Percentiles rank a stretch among this genome's conserved stretches.
Conservation (phyloP, 2,329 filamentous ascomycete genomes). For the Saccharata proteae region DNA sequence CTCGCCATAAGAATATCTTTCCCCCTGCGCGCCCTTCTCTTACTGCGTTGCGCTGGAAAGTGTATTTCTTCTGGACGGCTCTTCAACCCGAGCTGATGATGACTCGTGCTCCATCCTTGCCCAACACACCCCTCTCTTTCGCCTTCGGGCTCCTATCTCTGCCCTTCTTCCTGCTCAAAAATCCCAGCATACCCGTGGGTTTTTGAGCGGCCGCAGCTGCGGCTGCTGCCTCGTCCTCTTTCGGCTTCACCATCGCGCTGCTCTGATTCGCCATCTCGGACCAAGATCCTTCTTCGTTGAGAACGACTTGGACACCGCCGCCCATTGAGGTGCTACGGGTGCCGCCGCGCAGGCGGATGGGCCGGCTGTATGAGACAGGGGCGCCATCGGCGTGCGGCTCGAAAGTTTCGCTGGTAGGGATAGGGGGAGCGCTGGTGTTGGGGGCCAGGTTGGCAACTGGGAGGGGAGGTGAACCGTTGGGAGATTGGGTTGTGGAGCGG, state of each 20-base stretch:
- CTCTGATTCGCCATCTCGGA: constrained; percentile 80
- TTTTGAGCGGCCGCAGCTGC: constrained; percentile 22
- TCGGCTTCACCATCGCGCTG: constrained; percentile 57
- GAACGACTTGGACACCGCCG: constrained; percentile 80
- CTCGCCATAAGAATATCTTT: too few species aligned
- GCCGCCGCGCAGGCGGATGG: constrained; percentile 42
- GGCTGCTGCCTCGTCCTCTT: constrained; percentile 14
- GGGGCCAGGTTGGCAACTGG: constrained; percentile 18
- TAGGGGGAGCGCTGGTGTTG: constrained; percentile 11
- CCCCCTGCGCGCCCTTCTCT: too few species aligned
- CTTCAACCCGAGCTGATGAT: constrained; percentile 32
- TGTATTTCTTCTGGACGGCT: too few species aligned
- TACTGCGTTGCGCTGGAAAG: too few species aligned
- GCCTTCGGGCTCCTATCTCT: constrained; percentile 87
- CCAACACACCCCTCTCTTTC: constrained; percentile 82
- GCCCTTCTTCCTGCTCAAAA: constrained; percentile 80
- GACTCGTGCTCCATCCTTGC: constrained; percentile 79
- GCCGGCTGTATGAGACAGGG: constrained; percentile 22
- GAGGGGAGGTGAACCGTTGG: constrained; percentile 36
- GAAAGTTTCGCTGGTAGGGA: constrained; percentile 8
- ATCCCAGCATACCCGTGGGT: constrained; percentile 77
- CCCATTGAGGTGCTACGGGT: constrained; percentile 64
- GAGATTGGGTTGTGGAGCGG: constrained; percentile 34
- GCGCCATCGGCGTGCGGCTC: constrained; percentile 15
- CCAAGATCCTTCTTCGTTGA: constrained; percentile 85